phyloP scores from a whole-genome alignment of 2,329 filamentous ascomycete genomes.

The Aspergillus candidus region DNA sequence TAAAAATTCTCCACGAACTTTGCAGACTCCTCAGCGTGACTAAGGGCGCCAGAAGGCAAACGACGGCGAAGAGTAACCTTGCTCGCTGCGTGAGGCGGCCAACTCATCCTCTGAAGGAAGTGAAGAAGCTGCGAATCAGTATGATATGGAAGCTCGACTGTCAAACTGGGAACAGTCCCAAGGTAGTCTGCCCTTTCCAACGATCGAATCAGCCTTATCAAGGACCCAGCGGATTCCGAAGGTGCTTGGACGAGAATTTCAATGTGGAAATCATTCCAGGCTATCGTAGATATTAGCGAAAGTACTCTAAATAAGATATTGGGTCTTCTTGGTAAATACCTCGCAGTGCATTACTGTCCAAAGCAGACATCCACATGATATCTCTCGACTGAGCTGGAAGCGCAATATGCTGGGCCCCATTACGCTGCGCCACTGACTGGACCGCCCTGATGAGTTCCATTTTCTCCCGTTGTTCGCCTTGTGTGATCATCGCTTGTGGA shows the following conservation, averaged over 20 bases:
- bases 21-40: constrained; percentile 64
- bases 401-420: constrained; percentile 63
- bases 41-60: constrained; percentile 55
- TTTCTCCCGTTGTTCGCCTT: constrained; percentile 63
- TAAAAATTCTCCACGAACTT: constrained; percentile 85
- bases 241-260: constrained; percentile 80
- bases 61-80: constrained; percentile 67
- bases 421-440: constrained; percentile 47
- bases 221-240: constrained; percentile 61
- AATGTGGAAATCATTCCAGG: constrained; percentile 71
- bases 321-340: constrained; percentile 41
- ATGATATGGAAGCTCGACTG: constrained; percentile 70
- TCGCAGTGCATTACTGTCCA: constrained; percentile 66
- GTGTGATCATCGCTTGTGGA: constrained; percentile 69
- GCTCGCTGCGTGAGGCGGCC: constrained; percentile 53
- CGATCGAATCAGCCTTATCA: constrained; percentile 71
- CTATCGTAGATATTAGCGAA: constrained; percentile 33
- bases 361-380: constrained; percentile 67
- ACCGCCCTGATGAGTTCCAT: constrained; percentile 59
- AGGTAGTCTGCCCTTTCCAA: constrained; percentile 70
- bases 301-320: neutral
- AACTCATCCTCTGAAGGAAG: constrained; percentile 60
- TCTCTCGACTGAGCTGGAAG: constrained; percentile 60
- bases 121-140: constrained; percentile 60
- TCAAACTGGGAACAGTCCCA: constrained; percentile 65